Percentiles rank a stretch among this genome's conserved stretches.
These are phyloP conservation scores for Linnemannia hyalina DNA, from an alignment of 192 early-diverging fungal genomes.

Conservation along the genomic window DNA sequence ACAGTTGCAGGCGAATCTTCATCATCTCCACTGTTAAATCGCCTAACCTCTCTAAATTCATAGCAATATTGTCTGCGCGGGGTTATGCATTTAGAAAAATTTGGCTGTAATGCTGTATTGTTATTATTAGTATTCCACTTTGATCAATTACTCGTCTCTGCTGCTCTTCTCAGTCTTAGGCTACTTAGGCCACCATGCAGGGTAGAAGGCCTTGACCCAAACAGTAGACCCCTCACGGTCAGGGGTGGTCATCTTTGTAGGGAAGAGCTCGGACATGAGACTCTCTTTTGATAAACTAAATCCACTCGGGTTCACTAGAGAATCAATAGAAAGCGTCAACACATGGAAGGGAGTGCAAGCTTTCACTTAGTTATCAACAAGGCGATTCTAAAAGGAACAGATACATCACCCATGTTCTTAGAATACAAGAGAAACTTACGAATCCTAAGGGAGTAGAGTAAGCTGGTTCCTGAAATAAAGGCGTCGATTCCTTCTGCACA, in stretches of 20 bases:
- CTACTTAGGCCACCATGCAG: conserved; percentile 50
- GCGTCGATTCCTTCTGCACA: conserved; percentile 92
- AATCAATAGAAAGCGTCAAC: background rate
- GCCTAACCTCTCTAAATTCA: too few species aligned
- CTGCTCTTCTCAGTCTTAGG: background rate
- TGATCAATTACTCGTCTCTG: background rate
- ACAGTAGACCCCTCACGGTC: conserved; percentile 42
- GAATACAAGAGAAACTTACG: conserved; percentile 37
- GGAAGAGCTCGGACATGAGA: conserved; percentile 37
- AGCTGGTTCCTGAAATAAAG: conserved; percentile 72
- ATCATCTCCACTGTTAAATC: too few species aligned
- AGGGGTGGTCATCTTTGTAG: conserved; percentile 22
- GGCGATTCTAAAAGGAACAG: background rate
- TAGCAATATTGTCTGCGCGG: too few species aligned
- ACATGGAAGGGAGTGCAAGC: background rate
- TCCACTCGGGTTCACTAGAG: conserved; percentile 55
- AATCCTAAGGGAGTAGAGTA: too few species aligned
- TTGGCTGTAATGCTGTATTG: too few species aligned
- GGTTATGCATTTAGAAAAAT: too few species aligned
- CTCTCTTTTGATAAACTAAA: conserved; percentile 26
- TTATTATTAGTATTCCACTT: background rate
- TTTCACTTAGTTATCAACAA: conserved; percentile 10
- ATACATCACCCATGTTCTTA: background rate
- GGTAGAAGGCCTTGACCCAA: conserved; percentile 47
- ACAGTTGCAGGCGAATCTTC: too few species aligned